phyloP scores from a whole-genome alignment of 345 rosid species.

The Dipteronia sinensis region DNA sequence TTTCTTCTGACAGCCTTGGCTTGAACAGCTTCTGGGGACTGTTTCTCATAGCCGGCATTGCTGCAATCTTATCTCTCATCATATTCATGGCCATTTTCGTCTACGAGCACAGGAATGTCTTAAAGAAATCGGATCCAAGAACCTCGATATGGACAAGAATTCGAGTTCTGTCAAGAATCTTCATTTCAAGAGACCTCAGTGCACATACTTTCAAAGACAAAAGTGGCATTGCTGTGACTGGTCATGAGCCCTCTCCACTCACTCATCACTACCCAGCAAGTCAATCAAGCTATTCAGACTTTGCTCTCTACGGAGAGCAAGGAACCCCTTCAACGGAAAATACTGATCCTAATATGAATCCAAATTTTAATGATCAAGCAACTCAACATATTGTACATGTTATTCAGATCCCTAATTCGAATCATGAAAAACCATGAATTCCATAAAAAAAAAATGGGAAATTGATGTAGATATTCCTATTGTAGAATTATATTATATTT shows the following conservation, averaged over 20 bases:
- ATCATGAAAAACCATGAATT: neutral
- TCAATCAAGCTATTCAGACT: constrained; percentile 23
- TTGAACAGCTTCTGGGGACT: constrained; percentile 50
- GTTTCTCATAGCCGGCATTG: constrained; percentile 37
- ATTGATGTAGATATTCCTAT: neutral
- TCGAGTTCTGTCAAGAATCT: constrained; percentile 21
- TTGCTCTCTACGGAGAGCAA: constrained; percentile 20
- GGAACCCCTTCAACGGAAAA: constrained; percentile 20
- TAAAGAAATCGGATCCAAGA: constrained; percentile 18
- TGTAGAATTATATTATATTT: too few relatives aligned
- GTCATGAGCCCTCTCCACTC: too few relatives aligned
- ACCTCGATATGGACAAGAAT: constrained; percentile 32
- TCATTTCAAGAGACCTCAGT: constrained; percentile 35
- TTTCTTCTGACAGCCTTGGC: constrained; percentile 40
- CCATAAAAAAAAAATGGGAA: neutral
- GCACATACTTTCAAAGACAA: constrained; percentile 33
- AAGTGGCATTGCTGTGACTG: constrained; percentile 3
- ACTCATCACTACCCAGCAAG: constrained; percentile 17
- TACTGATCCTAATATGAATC: neutral
- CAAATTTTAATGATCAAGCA: constrained; percentile 4
- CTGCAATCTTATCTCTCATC: constrained; percentile 31
- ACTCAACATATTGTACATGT: neutral
- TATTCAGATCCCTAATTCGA: neutral
- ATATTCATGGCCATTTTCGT: constrained; percentile 27
- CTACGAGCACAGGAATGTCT: constrained; percentile 11